Evolutionary conservation across 805 yeast genomes (phyloP), one percentile per base, ranked within the genome.

Genomic region (Zygotorulaspora danielsina): DNA sequence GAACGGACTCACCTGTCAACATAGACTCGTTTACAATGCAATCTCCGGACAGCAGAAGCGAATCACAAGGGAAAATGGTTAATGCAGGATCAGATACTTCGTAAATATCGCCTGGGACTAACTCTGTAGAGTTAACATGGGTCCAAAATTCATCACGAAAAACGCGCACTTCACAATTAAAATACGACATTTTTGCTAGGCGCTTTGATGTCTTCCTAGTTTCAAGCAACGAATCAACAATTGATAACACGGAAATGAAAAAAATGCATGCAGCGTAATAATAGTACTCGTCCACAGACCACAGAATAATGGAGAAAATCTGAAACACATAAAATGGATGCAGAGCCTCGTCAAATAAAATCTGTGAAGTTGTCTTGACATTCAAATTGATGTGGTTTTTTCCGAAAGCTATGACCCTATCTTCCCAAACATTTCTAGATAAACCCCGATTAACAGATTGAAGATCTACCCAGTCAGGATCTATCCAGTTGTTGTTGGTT

Each of bases 1-100:
- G 98, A 1, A 93, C 97, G 37, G 96, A 87, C 61, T 93, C 99
- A 27, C 99, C 99, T 0, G 99, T 93, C 15, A 93, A 71, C 96
- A 93, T 93, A 5, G 97, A 84, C 59, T 93, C 99, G 61, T 93
- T 93, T n/a, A 93, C 84, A 39, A 93, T 88, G 58, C 95, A 85
- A 57, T 89, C 97, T 36, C 99, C 98, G 22, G 88, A 77, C 13
- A 90, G 65, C 35, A 93, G 68, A 9, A 93, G 62, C 0, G 95
- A 83, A 62, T 93, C 99, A 57, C 96, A 88, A 0, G 99, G 98
- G 34, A 90, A 71, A 1, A 73, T 54, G 3, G 69, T 53, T 41
- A 93, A 66, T 0, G 84, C 75, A 0, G 97, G 95, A 54, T 89
- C 97, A 1, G 88, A 80, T 24, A 93, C 78, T 65, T 93, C 98